A percentile compares a stretch with the other conserved stretches of the same genome.
These are phyloP conservation scores for Metroxylon sagu DNA, from an alignment of 176 grass and related monocot genomes.

Conservation along the genomic window DNA sequence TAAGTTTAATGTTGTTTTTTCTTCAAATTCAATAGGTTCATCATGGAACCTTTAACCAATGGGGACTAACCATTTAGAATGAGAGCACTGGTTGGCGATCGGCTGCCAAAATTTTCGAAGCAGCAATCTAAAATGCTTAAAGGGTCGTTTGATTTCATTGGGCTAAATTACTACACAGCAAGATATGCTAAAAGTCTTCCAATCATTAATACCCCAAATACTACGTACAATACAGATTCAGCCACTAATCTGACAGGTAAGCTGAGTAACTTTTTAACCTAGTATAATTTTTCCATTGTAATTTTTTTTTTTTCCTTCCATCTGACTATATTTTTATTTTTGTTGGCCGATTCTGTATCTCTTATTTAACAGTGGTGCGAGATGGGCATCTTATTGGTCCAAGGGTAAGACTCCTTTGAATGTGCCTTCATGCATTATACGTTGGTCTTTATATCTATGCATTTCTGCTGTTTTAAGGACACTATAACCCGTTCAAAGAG, in stretches of 20 bases:
- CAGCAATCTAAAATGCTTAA: slow-evolving; percentile 20
- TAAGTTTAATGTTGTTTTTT: no score
- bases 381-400: no score
- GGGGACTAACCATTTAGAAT: slow-evolving; percentile 67
- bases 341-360: no score
- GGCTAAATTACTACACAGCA: slow-evolving; percentile 69
- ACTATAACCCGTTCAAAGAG: no score
- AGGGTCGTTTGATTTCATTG: slow-evolving; percentile 60
- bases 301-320: neutral
- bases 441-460: no score
- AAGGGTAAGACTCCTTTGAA: no score
- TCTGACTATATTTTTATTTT: neutral
- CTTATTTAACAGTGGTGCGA: no score
- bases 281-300: no score
- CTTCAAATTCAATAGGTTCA: slow-evolving; percentile 21
- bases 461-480: no score
- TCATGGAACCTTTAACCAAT: slow-evolving; percentile 47
- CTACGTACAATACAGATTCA: slow-evolving; percentile 34
- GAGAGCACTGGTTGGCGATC: slow-evolving; percentile 28
- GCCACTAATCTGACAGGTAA: slow-evolving; percentile 25
- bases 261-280: no score
- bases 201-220: neutral
- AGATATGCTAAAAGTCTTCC: slow-evolving; percentile 24
- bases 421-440: no score
- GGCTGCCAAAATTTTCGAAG: slow-evolving; percentile 51